Base-by-base conservation (phyloP, 2,329 filamentous ascomycete species). In the Venturia oleaginea region DNA sequence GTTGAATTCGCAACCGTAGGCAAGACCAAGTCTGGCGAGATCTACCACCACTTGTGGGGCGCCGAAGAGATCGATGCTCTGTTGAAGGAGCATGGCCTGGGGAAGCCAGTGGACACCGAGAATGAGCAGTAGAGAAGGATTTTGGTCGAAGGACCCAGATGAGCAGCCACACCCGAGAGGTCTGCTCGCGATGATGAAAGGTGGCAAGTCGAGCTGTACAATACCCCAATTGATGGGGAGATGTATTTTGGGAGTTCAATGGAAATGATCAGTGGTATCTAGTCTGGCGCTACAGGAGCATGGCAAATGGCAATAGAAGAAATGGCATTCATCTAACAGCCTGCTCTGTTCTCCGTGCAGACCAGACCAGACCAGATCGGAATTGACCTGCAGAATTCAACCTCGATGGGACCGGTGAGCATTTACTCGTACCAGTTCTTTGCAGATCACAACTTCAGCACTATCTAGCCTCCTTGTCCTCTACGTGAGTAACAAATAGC, bases 1-100 rank as follows among this genome's bases (percentile, higher is more conserved):
- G 92, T 99, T 75, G 94, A 99, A 75, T 99, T 99, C 74, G 95
- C 94, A 70, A 99, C 95, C 38, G 93, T 99, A 67, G 95, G 94
- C 71, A 91, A 92, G 81, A 97, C 92, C 70, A 89, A 92, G 78
- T 87, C 92, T 69, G 94, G 94, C 72, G 94, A 93, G 81, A 93
- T 99, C 78, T 99, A 97, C 81, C 94, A 99, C 79, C 90, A 96
- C 75, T 84, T 99, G 67, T 99, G 94, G 94, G 90, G 86, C 71
- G 93, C 92, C 55, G 93, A 99, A 69, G 94, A 97, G 82, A 99
- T 99, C 72, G 93, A 91, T 75, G 86, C 89, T 61, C 81, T 99
- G 76, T 81, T 99, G 72, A 96, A 92, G 83, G 91, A 97, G 82
- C 92, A 99, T 72, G 93, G 93, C 71, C 79, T 99, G 76, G 93